Evolutionary conservation across 2,329 filamentous ascomycete genomes (phyloP).

Genomic region (Diplodia scrobiculata): DNA sequence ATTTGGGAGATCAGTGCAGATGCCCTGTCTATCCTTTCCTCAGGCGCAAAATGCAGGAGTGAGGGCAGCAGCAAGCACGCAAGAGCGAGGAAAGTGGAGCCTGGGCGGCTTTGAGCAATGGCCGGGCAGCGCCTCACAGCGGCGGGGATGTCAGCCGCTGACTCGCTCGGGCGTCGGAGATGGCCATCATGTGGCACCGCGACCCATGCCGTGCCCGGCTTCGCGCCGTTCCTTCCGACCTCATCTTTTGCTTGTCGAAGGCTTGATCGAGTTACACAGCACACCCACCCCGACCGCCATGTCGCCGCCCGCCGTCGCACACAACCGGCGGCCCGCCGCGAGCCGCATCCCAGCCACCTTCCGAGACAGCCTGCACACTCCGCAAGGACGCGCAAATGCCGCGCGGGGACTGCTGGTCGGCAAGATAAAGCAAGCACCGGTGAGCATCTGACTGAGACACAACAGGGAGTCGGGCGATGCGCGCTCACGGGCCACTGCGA

Average conservation of each 20-base stretch:
- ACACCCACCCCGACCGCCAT: neutral
- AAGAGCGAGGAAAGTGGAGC: constrained; percentile 17
- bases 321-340: neutral
- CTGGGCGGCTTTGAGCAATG: constrained; percentile 8
- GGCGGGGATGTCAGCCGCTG: constrained; percentile 7
- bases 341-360: neutral
- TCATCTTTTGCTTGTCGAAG: neutral
- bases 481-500: constrained; percentile 4
- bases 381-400: too few relatives aligned
- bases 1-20: constrained; percentile 13
- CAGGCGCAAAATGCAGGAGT: neutral
- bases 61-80: constrained; percentile 15
- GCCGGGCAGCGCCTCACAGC: neutral
- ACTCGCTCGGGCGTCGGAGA: constrained; percentile 18
- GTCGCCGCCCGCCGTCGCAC: neutral
- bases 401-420: neutral
- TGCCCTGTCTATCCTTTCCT: constrained; percentile 24
- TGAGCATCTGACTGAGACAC: constrained; percentile 2
- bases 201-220: constrained; percentile 1
- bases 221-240: constrained; percentile 14
- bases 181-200: constrained; percentile 16
- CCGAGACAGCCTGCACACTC: neutral
- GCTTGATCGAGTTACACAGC: neutral
- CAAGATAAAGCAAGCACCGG: neutral
- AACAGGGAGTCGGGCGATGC: too few relatives aligned